These are phyloP conservation scores for Candida silvatica DNA, from an alignment of 805 yeast genomes.

Conservation along the genomic window DNA sequence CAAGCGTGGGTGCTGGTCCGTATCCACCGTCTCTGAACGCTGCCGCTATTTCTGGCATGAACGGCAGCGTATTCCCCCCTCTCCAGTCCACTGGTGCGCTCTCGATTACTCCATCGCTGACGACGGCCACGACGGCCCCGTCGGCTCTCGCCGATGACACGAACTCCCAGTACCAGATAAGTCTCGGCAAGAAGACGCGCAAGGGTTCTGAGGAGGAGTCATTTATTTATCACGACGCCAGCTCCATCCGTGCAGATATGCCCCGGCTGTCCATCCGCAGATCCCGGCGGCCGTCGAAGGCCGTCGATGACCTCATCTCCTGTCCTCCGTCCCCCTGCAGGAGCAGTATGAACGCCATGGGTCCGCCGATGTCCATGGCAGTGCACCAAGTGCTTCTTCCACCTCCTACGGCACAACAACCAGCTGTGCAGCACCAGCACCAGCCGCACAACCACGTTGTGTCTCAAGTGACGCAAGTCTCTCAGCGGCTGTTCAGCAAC, in stretches of 20 bases:
- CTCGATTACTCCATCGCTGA: too few species aligned
- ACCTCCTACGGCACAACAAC: not conserved
- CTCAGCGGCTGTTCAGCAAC: slow-evolving; percentile 16
- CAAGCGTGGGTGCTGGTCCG: too few species aligned
- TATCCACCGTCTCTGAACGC: too few species aligned
- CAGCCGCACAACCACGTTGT: slow-evolving; percentile 6
- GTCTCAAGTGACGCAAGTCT: slow-evolving; percentile 22
- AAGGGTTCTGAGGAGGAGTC: slow-evolving; percentile 16
- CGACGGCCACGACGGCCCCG: too few species aligned
- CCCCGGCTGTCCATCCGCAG: not conserved
- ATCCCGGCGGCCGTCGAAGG: not conserved
- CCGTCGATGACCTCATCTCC: not conserved
- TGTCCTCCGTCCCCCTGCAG: too few species aligned
- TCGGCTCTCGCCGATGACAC: too few species aligned
- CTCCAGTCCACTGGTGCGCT: too few species aligned
- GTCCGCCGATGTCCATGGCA: not conserved
- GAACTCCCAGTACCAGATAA: not conserved
- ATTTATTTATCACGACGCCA: slow-evolving; percentile 19
- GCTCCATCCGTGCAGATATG: slow-evolving; percentile 6
- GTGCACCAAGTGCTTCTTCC: slow-evolving; percentile 1
- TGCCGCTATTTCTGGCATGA: too few species aligned
- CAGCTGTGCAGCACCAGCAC: not conserved
- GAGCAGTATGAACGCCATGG: too few species aligned
- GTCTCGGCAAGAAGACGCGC: not conserved
- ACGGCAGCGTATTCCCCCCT: not conserved